Evolutionary conservation across 352 stramenopile species (phyloP), one percentile per base, ranked within the genome.

Genomic region (Phytopythium aichiense): DNA sequence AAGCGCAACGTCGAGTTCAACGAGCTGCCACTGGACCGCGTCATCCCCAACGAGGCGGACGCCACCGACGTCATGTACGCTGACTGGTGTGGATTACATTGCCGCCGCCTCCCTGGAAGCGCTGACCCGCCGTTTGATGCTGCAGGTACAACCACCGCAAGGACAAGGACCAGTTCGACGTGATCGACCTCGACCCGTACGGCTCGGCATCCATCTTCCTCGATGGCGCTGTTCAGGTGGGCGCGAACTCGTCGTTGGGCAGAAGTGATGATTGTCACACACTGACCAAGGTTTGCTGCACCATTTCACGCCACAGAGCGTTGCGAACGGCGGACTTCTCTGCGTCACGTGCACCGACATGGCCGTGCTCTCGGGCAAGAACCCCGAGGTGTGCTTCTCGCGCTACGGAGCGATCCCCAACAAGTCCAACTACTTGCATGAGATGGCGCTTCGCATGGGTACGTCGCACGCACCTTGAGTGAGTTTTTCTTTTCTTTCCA

Each of bases 301-400:
- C 23, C 0, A 51, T 9, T 4, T 20, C 45, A 9, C 45, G 22
- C 12, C n/a, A 37, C 22, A 84, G 71, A 89, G 88, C 48, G 86
- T 99, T 5, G 68, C 79, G 37, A 94, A 98, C 71, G 98, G 98
- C 55, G 98, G 98, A 42, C 74, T 99, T 45, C 73, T 99, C 35
- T 99, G 95, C 71, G 88, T 99, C n/a, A 99, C 98, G 7, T 99
- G 96, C 75, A 99, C 98, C 4, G 98, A 99, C 65, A 99, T 99
- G 94, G 93, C 88, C 7, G 90, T 96, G 60, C 78, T 94, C 11
- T 96, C 85, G 0, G 88, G 88, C 31, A 96, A 94, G 69, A 91
- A 93, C 63, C 86, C 88, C 1, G 88, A 96, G 48, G 71, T 79
- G 8, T 96, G 88, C 72, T 96, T 92, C 68, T 92, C 86, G 9